Base-by-base conservation (phyloP, 306 rosid species). In the Trichosanthes cucumerina region DNA sequence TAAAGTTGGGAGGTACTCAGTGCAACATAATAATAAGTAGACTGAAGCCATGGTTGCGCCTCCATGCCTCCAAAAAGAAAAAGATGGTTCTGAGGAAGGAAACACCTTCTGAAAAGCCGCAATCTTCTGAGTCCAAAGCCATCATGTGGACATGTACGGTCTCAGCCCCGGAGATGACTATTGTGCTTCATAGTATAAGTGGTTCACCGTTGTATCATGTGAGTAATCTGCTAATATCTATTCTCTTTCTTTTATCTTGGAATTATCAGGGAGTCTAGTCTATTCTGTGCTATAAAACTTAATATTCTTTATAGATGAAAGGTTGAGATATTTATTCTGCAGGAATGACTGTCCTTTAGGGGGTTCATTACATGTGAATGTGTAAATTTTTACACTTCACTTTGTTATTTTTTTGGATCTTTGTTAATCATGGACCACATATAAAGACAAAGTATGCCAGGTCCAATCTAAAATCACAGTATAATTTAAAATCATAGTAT, bases 151-250 rank as follows among this genome's bases (percentile, higher is more conserved):
- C 98, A 23, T 96, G 93, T 86, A 89, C 95, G 71, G 88, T 93
- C 82, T 96, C 99, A 31, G 98, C 99, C 83, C 99, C 99, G 79
- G 99, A 96, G 87, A 91, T 92, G 96, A 96, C 97, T 72, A 57
- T 93, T 82, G 84, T 96, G 78, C 93, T 96, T 80, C 88, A 88
- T 82, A 83, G 87, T 80, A 77, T 89, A 88, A 83, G 81, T 82
- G 97, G 93, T 83, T 79, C 88, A 69, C 96, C 97, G 0, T 71
- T 93, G 50, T 93, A 88, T 89, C 99, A 92, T 86, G 99, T 96
- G 88, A 86, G 99, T 91, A 78, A 59, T 63, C 18, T 64, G 62
- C 54, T 57, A 74, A 18, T 77, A 21, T 73, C 21, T 73, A 75
- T 63, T 72, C 77, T 56, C 24, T 64, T 69, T 9, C 70, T 52